A percentile compares a stretch with the other conserved stretches of the same genome.
These are phyloP conservation scores for Daldinia caldariorum DNA, from an alignment of 495 filamentous ascomycete genomes.

Conservation along the genomic window DNA sequence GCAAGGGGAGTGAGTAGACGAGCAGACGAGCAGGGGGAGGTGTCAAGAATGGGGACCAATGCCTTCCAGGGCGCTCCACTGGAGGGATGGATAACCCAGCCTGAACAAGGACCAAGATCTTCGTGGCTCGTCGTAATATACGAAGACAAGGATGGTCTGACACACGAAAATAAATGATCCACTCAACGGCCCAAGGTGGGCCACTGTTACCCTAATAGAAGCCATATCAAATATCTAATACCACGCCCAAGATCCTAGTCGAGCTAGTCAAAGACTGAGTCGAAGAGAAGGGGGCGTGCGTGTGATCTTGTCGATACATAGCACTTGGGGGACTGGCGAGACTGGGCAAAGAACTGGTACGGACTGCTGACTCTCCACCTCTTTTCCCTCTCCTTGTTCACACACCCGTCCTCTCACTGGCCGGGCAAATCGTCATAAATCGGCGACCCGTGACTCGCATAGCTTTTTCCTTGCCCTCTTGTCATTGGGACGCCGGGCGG, in stretches of 20 bases:
- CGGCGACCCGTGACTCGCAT: constrained; percentile 55
- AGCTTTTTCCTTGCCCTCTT: constrained; percentile 47
- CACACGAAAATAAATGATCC: constrained; percentile 53
- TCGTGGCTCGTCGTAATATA: constrained; percentile 51
- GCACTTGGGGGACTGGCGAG: constrained; percentile 14
- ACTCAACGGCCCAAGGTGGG: constrained; percentile 46
- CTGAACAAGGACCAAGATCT: constrained; percentile 45
- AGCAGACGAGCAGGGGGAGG: constrained; percentile 35
- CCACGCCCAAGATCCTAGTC: constrained; percentile 42
- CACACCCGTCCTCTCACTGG: constrained; percentile 40
- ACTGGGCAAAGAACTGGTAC: constrained; percentile 16
- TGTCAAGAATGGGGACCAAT: constrained; percentile 47
- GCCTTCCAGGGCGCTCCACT: constrained; percentile 49
- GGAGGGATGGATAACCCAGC: constrained; percentile 42
- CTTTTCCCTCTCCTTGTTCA: constrained; percentile 41
- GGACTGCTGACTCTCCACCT: constrained; percentile 44
- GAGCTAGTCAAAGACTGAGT: constrained; percentile 39
- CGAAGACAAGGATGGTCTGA: constrained; percentile 52
- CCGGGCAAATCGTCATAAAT: constrained; percentile 50
- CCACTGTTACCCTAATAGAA: constrained; percentile 44
- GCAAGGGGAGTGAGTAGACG: constrained; percentile 25
- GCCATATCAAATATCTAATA: constrained; percentile 50
- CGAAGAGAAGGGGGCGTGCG: constrained; percentile 40
- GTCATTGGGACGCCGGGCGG: constrained; percentile 40
- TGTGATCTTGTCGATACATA: constrained; percentile 40